These are phyloP conservation scores for Bipolaris sorokiniana DNA, from an alignment of 2,329 filamentous ascomycete species.

Conservation along the genomic window DNA sequence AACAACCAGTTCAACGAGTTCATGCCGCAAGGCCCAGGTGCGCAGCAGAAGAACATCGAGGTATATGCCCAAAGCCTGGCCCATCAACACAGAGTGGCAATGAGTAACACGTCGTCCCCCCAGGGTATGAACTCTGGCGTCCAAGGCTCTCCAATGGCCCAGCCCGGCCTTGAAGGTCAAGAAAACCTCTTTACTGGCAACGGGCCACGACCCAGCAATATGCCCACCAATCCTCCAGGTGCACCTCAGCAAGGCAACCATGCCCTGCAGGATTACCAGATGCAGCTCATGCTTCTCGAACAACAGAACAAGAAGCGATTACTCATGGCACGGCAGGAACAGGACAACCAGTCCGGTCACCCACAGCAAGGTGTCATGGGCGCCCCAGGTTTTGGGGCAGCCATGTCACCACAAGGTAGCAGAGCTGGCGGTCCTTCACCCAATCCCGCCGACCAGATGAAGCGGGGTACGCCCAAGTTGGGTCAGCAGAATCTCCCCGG, in stretches of 20 bases:
- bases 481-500: constrained; percentile 68
- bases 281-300: constrained; percentile 86
- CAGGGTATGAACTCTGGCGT: constrained; percentile 73
- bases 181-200: constrained; percentile 46
- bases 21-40: constrained; percentile 59
- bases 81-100: constrained; percentile 79
- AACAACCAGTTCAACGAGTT: constrained; percentile 75
- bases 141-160: constrained; percentile 84
- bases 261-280: constrained; percentile 84
- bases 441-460: constrained; percentile 79
- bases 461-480: constrained; percentile 77
- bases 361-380: constrained; percentile 56
- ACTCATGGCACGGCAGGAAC: constrained; percentile 81
- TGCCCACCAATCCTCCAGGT: constrained; percentile 65
- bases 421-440: constrained; percentile 75
- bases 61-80: constrained; percentile 85
- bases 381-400: constrained; percentile 64
- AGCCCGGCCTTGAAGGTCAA: constrained; percentile 54
- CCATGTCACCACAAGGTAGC: constrained; percentile 72
- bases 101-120: constrained; percentile 80
- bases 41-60: constrained; percentile 83
- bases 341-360: constrained; percentile 68
- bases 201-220: constrained; percentile 47
- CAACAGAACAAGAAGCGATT: constrained; percentile 87
- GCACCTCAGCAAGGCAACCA: constrained; percentile 70